Evolutionary conservation across 192 early-diverging fungal species (phyloP), one percentile per base, ranked within the genome.

Genomic region (Backusella circina): DNA sequence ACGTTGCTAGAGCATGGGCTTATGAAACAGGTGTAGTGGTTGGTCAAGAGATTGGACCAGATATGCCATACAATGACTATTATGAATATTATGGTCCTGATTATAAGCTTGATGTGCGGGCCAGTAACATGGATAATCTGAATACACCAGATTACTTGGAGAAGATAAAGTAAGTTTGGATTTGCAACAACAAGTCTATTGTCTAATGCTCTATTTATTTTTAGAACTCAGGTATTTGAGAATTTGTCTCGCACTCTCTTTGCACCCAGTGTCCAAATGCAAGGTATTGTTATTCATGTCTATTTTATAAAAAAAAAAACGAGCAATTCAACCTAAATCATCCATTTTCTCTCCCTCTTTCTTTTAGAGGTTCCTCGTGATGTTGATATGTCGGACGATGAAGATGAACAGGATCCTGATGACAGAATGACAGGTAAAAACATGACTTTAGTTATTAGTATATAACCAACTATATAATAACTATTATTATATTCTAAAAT

Each of bases 1-100:
- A 99, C 76, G 98, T 99, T 2, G 91, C 95, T 10, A 83, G 97
- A 35, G 93, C 95, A 30, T 99, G 98, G 98, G 93, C 95, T 0
- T 96, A 95, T 81, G 96, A 98, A 80, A 99, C 97, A 6, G 92
- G 92, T 7, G 86, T 97, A 7, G 89, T 95, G 2, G 88, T 96
- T 13, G 93, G 90, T 18, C 81, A 93, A 77, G 85, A 88, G 12
- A 76, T 96, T 23, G 82, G 86, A n/a, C 87, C 91, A 86, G 88
- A 87, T 23, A 86, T 98, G 47, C 96, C 96, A 10, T 92, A 91
- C 76, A 96, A 96, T 79, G 90, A 92, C 70, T 98, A 96, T 79
- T 92, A 92, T 64, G 90, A 92, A 74, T 95, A 95, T 77, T 99
- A 92, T 84, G 96, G 94, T 1, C 96, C 96, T 13, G 94, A 99